Percentiles rank a stretch among this genome's conserved stretches.
Evolutionary conservation across 2,329 filamentous ascomycete species (phyloP).

Genomic region (Ophiostoma montium): DNA sequence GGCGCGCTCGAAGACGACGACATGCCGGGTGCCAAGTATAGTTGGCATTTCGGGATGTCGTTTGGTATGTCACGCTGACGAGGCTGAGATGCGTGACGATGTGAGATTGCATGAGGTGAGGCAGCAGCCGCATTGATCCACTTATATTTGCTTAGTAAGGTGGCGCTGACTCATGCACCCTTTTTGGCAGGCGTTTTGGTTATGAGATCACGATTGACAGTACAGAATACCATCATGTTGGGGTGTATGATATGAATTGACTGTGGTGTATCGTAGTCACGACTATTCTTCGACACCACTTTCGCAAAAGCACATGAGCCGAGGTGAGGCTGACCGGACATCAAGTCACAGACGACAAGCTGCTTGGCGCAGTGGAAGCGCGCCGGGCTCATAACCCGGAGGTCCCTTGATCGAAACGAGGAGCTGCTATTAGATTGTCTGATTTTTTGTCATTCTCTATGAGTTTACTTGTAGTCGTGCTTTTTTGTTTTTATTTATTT

Average conservation of each 20-base stretch:
- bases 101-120: too few species aligned
- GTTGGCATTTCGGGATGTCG: conserved; percentile 7
- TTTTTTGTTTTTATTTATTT: neutral
- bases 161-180: too few species aligned
- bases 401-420: conserved; percentile 3
- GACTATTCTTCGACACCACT: too few species aligned
- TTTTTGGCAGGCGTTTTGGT: too few species aligned
- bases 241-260: too few species aligned
- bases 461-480: neutral
- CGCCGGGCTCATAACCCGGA: conserved; percentile 3
- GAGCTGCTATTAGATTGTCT: neutral
- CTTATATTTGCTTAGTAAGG: neutral
- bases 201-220: too few species aligned
- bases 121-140: too few species aligned
- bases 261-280: too few species aligned
- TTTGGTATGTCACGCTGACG: too few species aligned
- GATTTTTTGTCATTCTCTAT: neutral
- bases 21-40: conserved; percentile 25
- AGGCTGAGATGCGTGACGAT: too few species aligned
- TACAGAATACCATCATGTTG: too few species aligned
- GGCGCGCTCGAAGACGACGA: conserved; percentile 35
- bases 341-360: neutral
- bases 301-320: neutral
- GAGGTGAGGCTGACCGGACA: neutral
- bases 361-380: conserved; percentile 1